phyloP scores from a whole-genome alignment of 495 filamentous ascomycete species.

The Penicillium lividum region DNA sequence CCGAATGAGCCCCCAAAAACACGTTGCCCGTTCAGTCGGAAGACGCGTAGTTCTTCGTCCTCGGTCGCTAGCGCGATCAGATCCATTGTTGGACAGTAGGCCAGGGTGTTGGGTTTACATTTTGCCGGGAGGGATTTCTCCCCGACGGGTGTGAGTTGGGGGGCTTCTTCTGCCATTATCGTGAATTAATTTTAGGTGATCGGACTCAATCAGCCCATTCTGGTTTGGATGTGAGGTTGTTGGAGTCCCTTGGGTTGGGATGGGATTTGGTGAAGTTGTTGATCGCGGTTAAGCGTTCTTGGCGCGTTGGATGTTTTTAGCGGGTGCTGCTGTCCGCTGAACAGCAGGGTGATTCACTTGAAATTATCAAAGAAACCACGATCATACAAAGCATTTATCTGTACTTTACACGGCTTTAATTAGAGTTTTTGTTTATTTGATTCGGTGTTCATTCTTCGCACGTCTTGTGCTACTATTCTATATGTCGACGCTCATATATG shows the following conservation, averaged over 20 bases:
- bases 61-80: constrained; percentile 70
- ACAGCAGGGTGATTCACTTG: background rate
- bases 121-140: constrained; percentile 58
- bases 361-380: background rate
- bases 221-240: constrained; percentile 9
- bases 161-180: constrained; percentile 32
- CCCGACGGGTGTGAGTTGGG: constrained; percentile 47
- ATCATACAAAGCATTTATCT: too few relatives aligned
- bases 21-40: constrained; percentile 66
- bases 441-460: background rate
- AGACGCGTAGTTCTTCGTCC: constrained; percentile 62
- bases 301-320: constrained; percentile 29
- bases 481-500: background rate
- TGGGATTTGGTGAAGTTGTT: constrained; percentile 21
- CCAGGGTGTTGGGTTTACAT: constrained; percentile 57
- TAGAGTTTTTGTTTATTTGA: background rate
- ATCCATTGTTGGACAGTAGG: constrained; percentile 83
- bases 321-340: background rate
- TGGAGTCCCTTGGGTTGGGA: constrained; percentile 8
- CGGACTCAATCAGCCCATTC: constrained; percentile 24
- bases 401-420: background rate
- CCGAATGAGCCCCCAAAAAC: constrained; percentile 61
- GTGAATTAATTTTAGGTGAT: constrained; percentile 8
- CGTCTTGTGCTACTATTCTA: background rate
- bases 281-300: constrained; percentile 33